Percentiles rank a stretch among this genome's conserved stretches.
phyloP scores from a whole-genome alignment of 345 rosid genomes.

The Eucalyptus viminalis region DNA sequence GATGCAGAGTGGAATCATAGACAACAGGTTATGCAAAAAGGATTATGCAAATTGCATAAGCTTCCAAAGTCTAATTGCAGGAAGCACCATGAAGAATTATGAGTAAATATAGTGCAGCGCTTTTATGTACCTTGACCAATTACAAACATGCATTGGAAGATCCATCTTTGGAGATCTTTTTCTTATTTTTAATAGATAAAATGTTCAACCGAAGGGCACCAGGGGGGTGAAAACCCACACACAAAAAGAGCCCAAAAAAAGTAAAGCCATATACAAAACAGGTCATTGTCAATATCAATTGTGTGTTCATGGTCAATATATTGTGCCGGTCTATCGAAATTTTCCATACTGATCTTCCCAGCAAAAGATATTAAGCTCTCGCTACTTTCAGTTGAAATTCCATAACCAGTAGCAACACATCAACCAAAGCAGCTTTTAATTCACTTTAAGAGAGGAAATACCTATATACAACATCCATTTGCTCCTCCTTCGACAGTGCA shows the following conservation, averaged over 20 bases:
- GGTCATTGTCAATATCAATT: neutral
- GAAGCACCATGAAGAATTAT: no score
- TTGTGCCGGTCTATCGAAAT: neutral
- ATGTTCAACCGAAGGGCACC: neutral
- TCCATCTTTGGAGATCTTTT: neutral
- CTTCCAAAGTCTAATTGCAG: neutral
- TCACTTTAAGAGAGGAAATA: neutral
- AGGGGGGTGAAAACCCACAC: neutral
- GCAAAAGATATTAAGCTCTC: neutral
- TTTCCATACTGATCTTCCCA: neutral
- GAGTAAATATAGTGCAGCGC: neutral
- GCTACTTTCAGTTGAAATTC: neutral
- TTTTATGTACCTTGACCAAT: neutral
- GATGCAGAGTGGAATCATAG: neutral
- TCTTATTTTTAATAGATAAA: neutral
- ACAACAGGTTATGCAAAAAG: neutral
- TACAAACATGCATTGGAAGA: neutral
- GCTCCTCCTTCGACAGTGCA: slow-evolving; percentile 73
- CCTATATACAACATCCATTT: slow-evolving; percentile 68
- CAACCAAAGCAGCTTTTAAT: neutral
- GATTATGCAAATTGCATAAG: neutral
- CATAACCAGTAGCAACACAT: neutral
- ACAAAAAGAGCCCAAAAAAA: neutral
- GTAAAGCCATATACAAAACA: neutral
- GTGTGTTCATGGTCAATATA: neutral